Percentiles rank a stretch among this genome's conserved stretches.
These are phyloP conservation scores for Syzygium grande DNA, from an alignment of 345 rosid genomes.

Conservation along the genomic window DNA sequence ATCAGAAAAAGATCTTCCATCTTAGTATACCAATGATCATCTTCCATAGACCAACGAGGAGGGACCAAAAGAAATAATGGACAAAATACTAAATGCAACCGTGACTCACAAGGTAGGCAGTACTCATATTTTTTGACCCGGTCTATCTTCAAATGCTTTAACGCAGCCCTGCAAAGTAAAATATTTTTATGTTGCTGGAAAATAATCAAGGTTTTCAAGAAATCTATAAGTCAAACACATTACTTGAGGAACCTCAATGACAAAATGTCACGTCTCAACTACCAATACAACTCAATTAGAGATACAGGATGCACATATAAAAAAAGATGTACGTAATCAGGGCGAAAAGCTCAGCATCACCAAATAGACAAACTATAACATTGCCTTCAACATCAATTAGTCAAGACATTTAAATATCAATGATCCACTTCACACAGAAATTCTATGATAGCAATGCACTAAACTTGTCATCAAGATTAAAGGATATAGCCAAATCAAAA, in stretches of 20 bases:
- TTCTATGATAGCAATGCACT: neutral
- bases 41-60: neutral
- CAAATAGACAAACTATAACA: neutral
- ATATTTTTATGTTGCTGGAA: neutral
- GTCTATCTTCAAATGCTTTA: conserved; percentile 83
- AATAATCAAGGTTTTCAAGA: neutral
- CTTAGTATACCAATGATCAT: neutral
- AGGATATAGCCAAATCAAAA: neutral
- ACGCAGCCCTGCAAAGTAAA: conserved; percentile 63
- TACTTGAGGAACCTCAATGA: neutral
- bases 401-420: neutral
- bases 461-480: neutral
- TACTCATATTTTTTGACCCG: conserved; percentile 84
- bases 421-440: neutral
- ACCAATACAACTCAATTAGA: neutral
- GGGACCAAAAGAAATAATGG: neutral
- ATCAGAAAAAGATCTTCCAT: neutral
- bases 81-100: neutral
- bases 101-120: conserved; percentile 89
- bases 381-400: neutral
- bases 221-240: neutral
- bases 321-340: neutral
- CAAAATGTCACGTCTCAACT: neutral
- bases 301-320: neutral
- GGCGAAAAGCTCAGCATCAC: neutral